A percentile compares a stretch with the other conserved stretches of the same genome.
These are phyloP conservation scores for Neurospora hispaniola DNA, from an alignment of 495 filamentous ascomycete genomes.

Conservation along the genomic window DNA sequence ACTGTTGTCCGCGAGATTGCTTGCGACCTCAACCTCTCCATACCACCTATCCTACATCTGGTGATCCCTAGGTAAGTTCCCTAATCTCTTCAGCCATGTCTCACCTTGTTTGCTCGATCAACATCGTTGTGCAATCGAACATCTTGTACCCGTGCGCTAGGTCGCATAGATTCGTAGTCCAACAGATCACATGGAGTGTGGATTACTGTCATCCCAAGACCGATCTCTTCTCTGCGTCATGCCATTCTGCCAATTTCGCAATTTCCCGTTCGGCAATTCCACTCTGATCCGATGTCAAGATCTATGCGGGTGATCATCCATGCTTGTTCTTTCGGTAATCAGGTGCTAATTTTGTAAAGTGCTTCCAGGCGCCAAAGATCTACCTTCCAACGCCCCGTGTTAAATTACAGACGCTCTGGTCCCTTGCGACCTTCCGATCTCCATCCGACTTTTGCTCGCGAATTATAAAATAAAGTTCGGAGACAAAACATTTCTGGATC, in stretches of 20 bases:
- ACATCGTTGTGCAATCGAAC: not conserved
- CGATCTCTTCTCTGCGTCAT: not conserved
- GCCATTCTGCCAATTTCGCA: not conserved
- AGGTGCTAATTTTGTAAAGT: not conserved
- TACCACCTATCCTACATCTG: not conserved
- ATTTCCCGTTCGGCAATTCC: not conserved
- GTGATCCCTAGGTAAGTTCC: not conserved
- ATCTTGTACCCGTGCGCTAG: not conserved
- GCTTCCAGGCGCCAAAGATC: not conserved
- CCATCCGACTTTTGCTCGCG: not conserved
- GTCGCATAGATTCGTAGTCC: not conserved
- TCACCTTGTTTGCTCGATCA: not conserved
- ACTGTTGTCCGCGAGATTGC: not conserved
- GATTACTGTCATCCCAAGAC: not conserved
- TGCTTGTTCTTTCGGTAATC: not conserved
- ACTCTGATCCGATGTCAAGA: not conserved
- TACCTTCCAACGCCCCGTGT: not conserved
- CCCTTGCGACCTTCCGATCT: not conserved
- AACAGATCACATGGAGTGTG: not conserved
- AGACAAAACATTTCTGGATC: not conserved
- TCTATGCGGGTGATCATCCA: not conserved
- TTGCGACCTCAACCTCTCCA: not conserved
- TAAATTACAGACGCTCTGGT: not conserved
- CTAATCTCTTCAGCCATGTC: not conserved
- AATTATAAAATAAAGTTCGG: not conserved